Base-by-base conservation (phyloP, 106 monocot genomes). In the Dendrobium nobile region DNA sequence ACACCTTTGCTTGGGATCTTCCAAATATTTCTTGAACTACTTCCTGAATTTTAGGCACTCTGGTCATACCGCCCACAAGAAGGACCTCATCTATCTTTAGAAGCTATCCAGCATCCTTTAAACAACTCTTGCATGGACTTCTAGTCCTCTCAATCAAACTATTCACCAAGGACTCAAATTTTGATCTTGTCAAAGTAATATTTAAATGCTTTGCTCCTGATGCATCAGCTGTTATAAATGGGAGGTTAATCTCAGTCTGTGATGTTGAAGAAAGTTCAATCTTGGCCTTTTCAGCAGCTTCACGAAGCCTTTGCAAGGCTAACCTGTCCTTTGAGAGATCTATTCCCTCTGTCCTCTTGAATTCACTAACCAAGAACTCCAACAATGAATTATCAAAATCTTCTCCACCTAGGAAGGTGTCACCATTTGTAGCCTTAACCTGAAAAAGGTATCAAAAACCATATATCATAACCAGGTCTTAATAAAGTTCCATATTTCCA, bases 371-470 rank as follows among this genome's bases (percentile, higher is more conserved):
- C 48, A 95, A 79, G 81, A 87, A 95, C 26, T 92, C 95, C 54
- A 95, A 79, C 11, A 92, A 81, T n/a, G 84, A 77, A 85, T 95
- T 95, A 48, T 95, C 95, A 81, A 95, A 95, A 83, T 95, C 95
- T 72, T 95, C 95, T 51, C 92, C 95, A 27, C 95, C 92, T 76
- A 95, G 83, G 83, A 95, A 95, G 75, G 95, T 95, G 48, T 95
- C 95, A 81, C 92, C 95, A 78, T 92, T 95, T 24, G 95, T 95
- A 82, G 95, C 90, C 87, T 95, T 95, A 40, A 92, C 95, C 95
- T 95, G 54, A 48, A 74, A 86, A 75, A 27, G 11, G 24, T 2
- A 48, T 48, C 13, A 6, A 48, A 51, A 76, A 15, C 6, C 43
- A 43, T 19, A 43, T 44, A 20, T 74, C 74, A 74, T 20, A 33